phyloP scores from a whole-genome alignment of 345 rosid species.

The Punica granatum region DNA sequence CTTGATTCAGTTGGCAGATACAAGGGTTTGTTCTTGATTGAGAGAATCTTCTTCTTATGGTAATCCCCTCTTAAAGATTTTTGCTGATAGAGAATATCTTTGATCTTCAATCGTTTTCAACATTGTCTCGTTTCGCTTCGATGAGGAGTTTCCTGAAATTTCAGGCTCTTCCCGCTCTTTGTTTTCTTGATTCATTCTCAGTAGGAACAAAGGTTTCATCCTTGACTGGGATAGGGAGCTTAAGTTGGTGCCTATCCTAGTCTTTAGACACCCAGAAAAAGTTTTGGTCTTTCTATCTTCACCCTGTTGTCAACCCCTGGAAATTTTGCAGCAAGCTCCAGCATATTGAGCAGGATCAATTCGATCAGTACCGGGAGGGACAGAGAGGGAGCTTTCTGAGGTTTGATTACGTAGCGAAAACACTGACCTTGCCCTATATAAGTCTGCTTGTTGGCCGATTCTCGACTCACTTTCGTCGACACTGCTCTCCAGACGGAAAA shows the following conservation, averaged over 20 bases:
- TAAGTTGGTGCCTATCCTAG: too few species aligned
- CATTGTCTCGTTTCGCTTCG: too few species aligned
- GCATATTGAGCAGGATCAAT: not conserved
- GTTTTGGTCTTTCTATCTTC: not conserved
- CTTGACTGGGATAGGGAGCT: not conserved
- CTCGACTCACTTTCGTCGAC: conserved; percentile 52
- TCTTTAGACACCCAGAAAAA: too few species aligned
- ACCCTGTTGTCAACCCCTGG: too few species aligned
- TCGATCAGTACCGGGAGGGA: not conserved
- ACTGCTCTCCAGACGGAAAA: conserved; percentile 48
- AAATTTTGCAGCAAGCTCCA: not conserved
- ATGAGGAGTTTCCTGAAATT: not conserved
- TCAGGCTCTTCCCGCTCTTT: too few species aligned
- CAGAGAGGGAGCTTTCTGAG: not conserved
- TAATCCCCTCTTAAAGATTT: too few species aligned
- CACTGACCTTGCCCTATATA: conserved; percentile 48
- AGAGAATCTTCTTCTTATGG: too few species aligned
- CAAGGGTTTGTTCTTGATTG: not conserved
- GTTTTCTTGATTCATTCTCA: not conserved
- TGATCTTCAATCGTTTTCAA: too few species aligned
- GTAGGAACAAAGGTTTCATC: not conserved
- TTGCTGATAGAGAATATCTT: too few species aligned
- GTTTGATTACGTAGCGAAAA: conserved; percentile 2
- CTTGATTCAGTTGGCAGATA: not conserved
- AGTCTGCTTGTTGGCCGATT: conserved; percentile 64